These are phyloP conservation scores for Ustilago sp. DNA, from an alignment of 1,284 basidiomycete species.

Conservation along the genomic window DNA sequence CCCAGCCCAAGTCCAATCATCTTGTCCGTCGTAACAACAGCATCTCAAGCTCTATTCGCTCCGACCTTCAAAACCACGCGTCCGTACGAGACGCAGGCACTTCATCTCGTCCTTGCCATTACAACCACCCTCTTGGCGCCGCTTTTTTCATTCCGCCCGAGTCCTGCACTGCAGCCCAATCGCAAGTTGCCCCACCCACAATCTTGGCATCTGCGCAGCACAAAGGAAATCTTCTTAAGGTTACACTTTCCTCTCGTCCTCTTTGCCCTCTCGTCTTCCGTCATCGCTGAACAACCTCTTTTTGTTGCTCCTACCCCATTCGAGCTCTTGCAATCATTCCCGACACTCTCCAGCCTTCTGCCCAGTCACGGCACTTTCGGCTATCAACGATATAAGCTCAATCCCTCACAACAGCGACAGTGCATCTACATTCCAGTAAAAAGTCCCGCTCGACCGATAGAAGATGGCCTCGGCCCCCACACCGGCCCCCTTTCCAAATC, in stretches of 20 bases:
- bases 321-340: background rate
- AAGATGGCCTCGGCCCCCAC: constrained; percentile 47
- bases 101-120: background rate
- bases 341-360: background rate
- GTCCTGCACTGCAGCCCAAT: background rate
- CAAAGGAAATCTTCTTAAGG: background rate
- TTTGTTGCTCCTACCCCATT: background rate
- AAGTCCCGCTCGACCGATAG: constrained; percentile 25
- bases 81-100: background rate
- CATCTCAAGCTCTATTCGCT: background rate
- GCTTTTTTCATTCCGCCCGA: background rate
- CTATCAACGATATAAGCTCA: background rate
- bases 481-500: constrained; percentile 25
- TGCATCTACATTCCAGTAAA: background rate
- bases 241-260: background rate
- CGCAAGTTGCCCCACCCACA: background rate
- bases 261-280: background rate
- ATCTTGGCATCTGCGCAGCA: constrained; percentile 3
- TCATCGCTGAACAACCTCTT: background rate
- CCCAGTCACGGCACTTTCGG: background rate
- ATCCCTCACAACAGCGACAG: background rate
- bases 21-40: background rate
- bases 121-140: background rate
- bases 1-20: background rate
- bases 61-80: background rate